Conservation (phyloP, 768 basidiomycete species). For the Rhizopogon roseolus region DNA sequence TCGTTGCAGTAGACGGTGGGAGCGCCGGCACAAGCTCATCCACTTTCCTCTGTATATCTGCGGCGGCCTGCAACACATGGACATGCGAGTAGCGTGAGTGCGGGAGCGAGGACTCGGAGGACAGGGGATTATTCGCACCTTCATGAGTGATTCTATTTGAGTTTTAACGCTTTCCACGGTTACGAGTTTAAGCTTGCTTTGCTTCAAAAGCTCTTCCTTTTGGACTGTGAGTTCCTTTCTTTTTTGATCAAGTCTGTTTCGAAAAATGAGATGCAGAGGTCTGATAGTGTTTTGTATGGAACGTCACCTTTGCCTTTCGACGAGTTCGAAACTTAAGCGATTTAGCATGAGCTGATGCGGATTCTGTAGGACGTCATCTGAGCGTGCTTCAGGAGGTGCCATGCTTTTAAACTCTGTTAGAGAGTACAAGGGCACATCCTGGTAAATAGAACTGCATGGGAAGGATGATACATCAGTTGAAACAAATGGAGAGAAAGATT, state of each 20-base stretch:
- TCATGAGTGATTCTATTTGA: slow-evolving; percentile 73
- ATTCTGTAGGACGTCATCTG: slow-evolving; percentile 55
- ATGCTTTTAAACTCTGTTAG: slow-evolving; percentile 63
- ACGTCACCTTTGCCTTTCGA: slow-evolving; percentile 78
- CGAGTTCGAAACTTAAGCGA: slow-evolving; percentile 81
- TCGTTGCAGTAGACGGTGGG: slow-evolving; percentile 23
- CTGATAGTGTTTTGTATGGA: slow-evolving; percentile 2
- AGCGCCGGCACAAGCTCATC: slow-evolving; percentile 56
- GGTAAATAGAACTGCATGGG: slow-evolving; percentile 70
- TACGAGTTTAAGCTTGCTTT: slow-evolving; percentile 67
- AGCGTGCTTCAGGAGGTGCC: slow-evolving; percentile 65
- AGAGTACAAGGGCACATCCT: slow-evolving; percentile 74
- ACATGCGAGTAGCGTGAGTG: slow-evolving; percentile 8
- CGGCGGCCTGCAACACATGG: slow-evolving; percentile 45
- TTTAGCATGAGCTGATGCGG: slow-evolving; percentile 86
- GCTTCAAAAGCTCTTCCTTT: slow-evolving; percentile 78
- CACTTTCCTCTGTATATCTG: slow-evolving; percentile 73
- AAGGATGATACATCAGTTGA: slow-evolving; percentile 1
- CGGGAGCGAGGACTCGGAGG: background rate
- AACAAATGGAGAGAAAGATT: background rate
- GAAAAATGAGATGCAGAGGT: slow-evolving; percentile 2
- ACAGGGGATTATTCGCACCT: slow-evolving; percentile 37
- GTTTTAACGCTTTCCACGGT: slow-evolving; percentile 76
- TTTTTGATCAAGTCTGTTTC: slow-evolving; percentile 61
- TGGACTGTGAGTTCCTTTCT: slow-evolving; percentile 62